Evolutionary conservation across 2,329 filamentous ascomycete species (phyloP).

Genomic region (Sporothrix luriei): DNA sequence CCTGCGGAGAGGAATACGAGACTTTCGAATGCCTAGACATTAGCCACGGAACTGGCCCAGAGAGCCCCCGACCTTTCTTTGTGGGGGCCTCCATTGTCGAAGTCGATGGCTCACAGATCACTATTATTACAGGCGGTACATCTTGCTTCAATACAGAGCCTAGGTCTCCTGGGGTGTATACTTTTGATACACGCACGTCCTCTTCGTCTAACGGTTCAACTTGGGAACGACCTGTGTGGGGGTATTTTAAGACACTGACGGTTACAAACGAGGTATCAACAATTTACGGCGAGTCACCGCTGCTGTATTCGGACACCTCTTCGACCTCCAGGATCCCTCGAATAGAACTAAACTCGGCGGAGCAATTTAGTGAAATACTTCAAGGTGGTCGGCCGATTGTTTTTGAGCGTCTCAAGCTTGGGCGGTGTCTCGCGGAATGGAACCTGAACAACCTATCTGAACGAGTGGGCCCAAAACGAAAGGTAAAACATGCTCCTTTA

Average conservation of each 20-base stretch:
- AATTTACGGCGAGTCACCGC: too few relatives aligned
- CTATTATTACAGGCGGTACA: constrained; percentile 77
- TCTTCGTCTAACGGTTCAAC: not conserved
- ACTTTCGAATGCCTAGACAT: constrained; percentile 37
- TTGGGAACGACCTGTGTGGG: constrained; percentile 7
- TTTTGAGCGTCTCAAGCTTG: constrained; percentile 66
- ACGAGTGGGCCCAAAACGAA: constrained; percentile 61
- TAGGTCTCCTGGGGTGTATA: constrained; percentile 65
- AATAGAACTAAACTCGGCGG: constrained; percentile 53
- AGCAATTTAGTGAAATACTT: constrained; percentile 64
- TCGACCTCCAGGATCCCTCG: constrained; percentile 49
- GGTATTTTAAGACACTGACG: constrained; percentile 25
- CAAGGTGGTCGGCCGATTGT: constrained; percentile 63
- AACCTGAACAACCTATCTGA: constrained; percentile 66
- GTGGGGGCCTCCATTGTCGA: constrained; percentile 65
- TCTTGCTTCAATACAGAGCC: constrained; percentile 91
- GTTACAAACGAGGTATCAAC: constrained; percentile 26
- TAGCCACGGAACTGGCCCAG: not conserved
- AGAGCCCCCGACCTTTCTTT: constrained; percentile 62
- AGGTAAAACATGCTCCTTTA: constrained; percentile 44
- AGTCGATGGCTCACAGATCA: constrained; percentile 52
- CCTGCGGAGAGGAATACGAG: constrained; percentile 40
- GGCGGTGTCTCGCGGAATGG: constrained; percentile 69
- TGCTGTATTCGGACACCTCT: not conserved
- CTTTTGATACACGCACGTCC: constrained; percentile 40